phyloP scores from a whole-genome alignment of 352 stramenopile species.

The Phytophthora idaei region DNA sequence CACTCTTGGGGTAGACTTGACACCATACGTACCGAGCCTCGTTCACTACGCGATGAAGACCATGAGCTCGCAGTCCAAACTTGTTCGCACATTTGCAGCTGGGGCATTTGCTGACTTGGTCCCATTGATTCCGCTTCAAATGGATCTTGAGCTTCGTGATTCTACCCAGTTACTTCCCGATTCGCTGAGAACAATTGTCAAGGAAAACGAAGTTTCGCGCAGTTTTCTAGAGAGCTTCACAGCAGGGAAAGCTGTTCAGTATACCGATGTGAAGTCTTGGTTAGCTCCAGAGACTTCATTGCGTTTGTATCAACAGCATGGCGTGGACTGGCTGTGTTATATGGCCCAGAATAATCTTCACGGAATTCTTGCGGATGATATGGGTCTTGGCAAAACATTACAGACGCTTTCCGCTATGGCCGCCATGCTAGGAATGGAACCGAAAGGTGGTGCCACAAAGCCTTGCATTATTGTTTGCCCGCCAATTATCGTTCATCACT shows the following conservation, averaged over 20 bases:
- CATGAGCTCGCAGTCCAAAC: constrained; percentile 55
- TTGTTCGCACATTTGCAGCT: constrained; percentile 54
- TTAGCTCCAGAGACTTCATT: constrained; percentile 41
- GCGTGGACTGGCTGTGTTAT: constrained; percentile 80
- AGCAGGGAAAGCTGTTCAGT: constrained; percentile 59
- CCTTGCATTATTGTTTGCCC: constrained; percentile 93
- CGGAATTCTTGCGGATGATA: constrained; percentile 86
- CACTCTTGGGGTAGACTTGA: constrained; percentile 39
- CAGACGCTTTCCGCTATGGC: constrained; percentile 93
- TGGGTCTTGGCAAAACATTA: constrained; percentile 95
- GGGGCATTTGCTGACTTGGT: constrained; percentile 75
- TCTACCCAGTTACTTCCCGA: constrained; percentile 8
- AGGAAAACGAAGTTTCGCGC: constrained; percentile 66
- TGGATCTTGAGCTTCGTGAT: constrained; percentile 56
- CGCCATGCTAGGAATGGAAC: constrained; percentile 41
- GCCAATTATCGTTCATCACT: constrained; percentile 95
- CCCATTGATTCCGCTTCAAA: constrained; percentile 73
- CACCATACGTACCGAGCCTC: constrained; percentile 68
- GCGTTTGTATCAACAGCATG: constrained; percentile 80
- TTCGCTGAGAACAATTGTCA: constrained; percentile 35
- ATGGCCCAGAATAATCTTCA: constrained; percentile 75
- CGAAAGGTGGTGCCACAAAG: background rate
- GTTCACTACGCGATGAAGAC: constrained; percentile 72
- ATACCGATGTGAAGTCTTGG: constrained; percentile 37
- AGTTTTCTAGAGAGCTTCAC: constrained; percentile 69